Evolutionary conservation across 257 asterid species (phyloP), one percentile per base, ranked within the genome.

Genomic region (Nicotiana tomentosiformis): DNA sequence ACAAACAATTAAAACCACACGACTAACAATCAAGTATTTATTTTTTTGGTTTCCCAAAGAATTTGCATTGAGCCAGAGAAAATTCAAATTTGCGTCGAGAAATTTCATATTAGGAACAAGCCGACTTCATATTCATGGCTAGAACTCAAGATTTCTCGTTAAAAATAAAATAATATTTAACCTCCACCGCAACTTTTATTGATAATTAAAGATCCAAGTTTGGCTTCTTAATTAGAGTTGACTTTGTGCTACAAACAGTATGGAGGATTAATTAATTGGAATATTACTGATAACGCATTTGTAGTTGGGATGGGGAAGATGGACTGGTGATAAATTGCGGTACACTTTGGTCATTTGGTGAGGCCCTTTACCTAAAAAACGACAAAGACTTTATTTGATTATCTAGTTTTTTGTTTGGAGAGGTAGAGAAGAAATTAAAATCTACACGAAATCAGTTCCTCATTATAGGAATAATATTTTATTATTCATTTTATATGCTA

Each of bases 391-490:
- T 57, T 57, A 1, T 57, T 57, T 20, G n/a, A 57, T 17, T 57
- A 57, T 16, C 62, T 57, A 57, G 9, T 57, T 57, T 32, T 62
- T 62, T 39, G n/a, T 11, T 20, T 10, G 84, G 82, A 67, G 46
- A 82, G 74, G 46, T 58, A 32, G 83, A 46, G 51, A 81, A 76
- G 82, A 86, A 56, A 70, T 7, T 23, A 32, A 55, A 53, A 16
- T 32, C 32, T 60, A 86, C 82, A 86, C 85, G 82, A 86, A 80
- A 85, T 74, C 78, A 43, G 20, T 74, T 30, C 23, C 78, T 53
- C 1, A 15, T n/a, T 18, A 57, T 57, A 57, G 62, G 9, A 57
- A 17, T 17, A 15, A 5, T 17, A 16, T 17, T 17, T 56, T 57
- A 17, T 14, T 53, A 53, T 12, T 62, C 1, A 26, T 62, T 18